Conservation (phyloP, 306 rosid species). For the Arachis hypogaea region DNA sequence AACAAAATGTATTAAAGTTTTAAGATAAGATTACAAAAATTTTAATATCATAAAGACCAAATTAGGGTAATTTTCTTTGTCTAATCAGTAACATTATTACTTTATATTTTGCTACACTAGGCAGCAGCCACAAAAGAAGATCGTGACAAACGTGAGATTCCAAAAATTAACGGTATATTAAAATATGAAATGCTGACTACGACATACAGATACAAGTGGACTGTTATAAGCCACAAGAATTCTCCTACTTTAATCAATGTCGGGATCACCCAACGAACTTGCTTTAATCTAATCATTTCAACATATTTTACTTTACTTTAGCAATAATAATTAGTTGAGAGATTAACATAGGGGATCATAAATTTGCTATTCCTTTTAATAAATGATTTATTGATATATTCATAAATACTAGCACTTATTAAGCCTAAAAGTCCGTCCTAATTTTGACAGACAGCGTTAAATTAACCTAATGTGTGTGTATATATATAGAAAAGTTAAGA, state of each 20-base stretch:
- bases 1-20: no score
- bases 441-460: no score
- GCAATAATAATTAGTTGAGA: neutral
- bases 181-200: conserved; percentile 15
- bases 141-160: neutral
- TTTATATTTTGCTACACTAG: neutral
- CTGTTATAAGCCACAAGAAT: conserved; percentile 12
- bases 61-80: no score
- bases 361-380: no score
- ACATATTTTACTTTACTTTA: neutral
- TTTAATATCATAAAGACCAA: no score
- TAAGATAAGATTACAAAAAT: no score
- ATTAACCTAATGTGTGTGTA: no score
- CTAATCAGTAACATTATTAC: no score
- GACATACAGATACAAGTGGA: neutral
- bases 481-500: no score
- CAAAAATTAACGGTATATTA: neutral
- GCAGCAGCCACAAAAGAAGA: neutral
- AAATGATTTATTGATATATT: no score
- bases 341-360: neutral
- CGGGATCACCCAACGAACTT: neutral
- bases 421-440: no score
- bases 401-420: no score
- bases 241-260: neutral
- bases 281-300: neutral